Percentiles rank a stretch among this genome's conserved stretches.
phyloP scores from a whole-genome alignment of 495 filamentous ascomycete species.

The Penicillium samsonianum region DNA sequence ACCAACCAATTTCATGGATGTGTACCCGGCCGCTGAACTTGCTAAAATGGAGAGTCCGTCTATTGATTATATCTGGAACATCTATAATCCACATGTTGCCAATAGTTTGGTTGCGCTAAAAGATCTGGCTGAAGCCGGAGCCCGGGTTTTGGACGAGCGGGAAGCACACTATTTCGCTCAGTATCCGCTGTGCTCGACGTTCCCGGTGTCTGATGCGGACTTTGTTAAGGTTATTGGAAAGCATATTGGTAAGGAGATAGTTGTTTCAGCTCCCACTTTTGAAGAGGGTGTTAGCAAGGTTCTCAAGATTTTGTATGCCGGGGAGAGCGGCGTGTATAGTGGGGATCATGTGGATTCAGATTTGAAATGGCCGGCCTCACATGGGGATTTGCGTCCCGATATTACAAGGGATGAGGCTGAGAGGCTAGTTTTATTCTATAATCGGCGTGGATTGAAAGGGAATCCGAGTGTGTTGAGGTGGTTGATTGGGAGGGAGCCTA shows the following conservation, averaged over 20 bases:
- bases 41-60: constrained; percentile 21
- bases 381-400: constrained; percentile 11
- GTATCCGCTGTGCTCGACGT: constrained; percentile 34
- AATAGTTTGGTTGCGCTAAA: constrained; percentile 25
- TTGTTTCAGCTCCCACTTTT: constrained; percentile 5
- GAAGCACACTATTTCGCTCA: constrained; percentile 32
- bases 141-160: constrained; percentile 26
- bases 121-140: constrained; percentile 28
- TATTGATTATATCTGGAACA: neutral
- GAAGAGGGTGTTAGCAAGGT: constrained; percentile 3
- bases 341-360: neutral
- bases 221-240: constrained; percentile 1
- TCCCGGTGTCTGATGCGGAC: constrained; percentile 15
- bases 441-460: constrained; percentile 32
- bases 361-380: neutral
- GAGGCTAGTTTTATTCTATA: constrained; percentile 36
- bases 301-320: neutral
- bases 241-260: constrained; percentile 21
- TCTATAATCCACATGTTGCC: constrained; percentile 21
- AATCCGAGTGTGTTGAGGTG: constrained; percentile 37
- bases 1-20: constrained; percentile 38
- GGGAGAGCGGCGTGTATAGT: neutral
- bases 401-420: constrained; percentile 25
- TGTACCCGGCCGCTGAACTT: constrained; percentile 25
- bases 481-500: constrained; percentile 34